These are phyloP conservation scores for Letharia columbiana DNA, from an alignment of 495 filamentous ascomycete genomes.

Conservation along the genomic window DNA sequence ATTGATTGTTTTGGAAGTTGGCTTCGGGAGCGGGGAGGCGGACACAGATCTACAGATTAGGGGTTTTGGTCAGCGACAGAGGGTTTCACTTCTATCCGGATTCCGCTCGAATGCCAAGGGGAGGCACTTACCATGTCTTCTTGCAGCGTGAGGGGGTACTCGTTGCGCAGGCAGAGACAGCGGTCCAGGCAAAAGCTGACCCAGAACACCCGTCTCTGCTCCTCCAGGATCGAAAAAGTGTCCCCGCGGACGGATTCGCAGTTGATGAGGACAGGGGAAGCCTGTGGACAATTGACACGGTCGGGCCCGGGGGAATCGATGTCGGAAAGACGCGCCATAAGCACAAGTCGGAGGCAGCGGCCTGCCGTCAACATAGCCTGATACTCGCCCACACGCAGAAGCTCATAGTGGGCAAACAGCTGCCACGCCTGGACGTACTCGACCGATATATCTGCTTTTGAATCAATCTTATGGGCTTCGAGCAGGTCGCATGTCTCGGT, in stretches of 20 bases:
- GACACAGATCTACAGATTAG: slow-evolving; percentile 22
- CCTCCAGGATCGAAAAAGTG: slow-evolving; percentile 35
- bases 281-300: too few species aligned
- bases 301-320: slow-evolving; percentile 31
- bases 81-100: too few species aligned
- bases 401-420: slow-evolving; percentile 45
- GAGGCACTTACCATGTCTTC: slow-evolving; percentile 39
- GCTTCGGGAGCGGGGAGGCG: slow-evolving; percentile 42
- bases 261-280: slow-evolving; percentile 1
- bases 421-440: slow-evolving; percentile 45
- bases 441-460: too few species aligned
- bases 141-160: slow-evolving; percentile 40
- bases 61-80: background rate
- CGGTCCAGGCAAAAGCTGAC: slow-evolving; percentile 48
- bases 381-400: slow-evolving; percentile 38
- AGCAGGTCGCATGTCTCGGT: too few species aligned
- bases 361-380: slow-evolving; percentile 48
- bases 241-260: slow-evolving; percentile 27
- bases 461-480: too few species aligned
- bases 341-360: slow-evolving; percentile 44
- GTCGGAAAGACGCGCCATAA: slow-evolving; percentile 43
- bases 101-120: background rate
- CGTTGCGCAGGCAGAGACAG: slow-evolving; percentile 41
- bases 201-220: slow-evolving; percentile 48
- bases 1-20: slow-evolving; percentile 44